These are phyloP conservation scores for Ascobolus immersus DNA, from an alignment of 495 filamentous ascomycete genomes.

Conservation along the genomic window DNA sequence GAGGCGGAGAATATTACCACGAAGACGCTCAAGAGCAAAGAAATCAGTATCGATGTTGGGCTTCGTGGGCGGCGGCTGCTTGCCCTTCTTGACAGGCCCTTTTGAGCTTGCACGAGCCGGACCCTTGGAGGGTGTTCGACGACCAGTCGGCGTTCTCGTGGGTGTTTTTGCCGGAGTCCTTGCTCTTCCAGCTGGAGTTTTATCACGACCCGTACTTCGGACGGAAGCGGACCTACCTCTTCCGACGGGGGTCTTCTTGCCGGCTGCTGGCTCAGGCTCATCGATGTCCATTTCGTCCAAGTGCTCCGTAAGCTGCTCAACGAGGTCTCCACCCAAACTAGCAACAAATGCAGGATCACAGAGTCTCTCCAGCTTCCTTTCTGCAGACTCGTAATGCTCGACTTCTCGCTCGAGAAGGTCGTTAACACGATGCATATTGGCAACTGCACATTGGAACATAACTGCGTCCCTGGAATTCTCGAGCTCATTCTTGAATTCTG, in stretches of 20 bases:
- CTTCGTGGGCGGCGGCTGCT: constrained; percentile 9
- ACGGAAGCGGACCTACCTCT: constrained; percentile 7
- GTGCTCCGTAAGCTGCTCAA: constrained; percentile 24
- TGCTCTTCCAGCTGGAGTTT: not conserved
- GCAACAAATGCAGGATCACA: constrained; percentile 4
- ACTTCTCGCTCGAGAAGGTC: constrained; percentile 15
- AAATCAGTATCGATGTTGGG: no score
- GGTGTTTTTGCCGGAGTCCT: constrained; percentile 3
- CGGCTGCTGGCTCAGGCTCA: constrained; percentile 13
- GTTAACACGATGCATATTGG: constrained; percentile 12
- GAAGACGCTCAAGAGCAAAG: constrained; percentile 31
- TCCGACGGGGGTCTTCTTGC: not conserved
- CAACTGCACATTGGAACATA: constrained; percentile 20
- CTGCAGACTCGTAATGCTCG: constrained; percentile 14
- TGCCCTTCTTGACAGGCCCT: constrained; percentile 10
- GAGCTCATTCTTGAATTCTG: constrained; percentile 18
- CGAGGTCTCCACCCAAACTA: constrained; percentile 15
- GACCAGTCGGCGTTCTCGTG: constrained; percentile 10
- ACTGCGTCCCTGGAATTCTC: constrained; percentile 24
- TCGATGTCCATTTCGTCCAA: constrained; percentile 19
- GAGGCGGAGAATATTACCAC: constrained; percentile 35
- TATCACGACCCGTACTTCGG: no score
- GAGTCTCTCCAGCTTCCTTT: constrained; percentile 7
- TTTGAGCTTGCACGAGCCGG: no score
- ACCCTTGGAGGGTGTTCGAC: constrained; percentile 11